These are phyloP conservation scores for Cenchrus purpureus DNA, from an alignment of 176 grass and related monocot species.

Conservation along the genomic window DNA sequence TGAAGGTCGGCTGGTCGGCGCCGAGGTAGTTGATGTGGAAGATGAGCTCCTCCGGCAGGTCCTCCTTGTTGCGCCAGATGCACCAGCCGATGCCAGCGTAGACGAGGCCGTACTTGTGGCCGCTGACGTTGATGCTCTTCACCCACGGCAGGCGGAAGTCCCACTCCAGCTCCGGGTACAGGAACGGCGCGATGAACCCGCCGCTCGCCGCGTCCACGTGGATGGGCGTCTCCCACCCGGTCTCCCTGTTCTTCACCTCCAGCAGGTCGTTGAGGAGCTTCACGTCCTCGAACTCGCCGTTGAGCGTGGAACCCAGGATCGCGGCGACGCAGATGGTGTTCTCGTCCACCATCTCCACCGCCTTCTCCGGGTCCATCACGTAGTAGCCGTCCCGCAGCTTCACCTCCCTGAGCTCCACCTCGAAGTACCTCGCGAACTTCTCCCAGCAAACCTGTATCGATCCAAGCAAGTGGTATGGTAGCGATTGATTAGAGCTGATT, in stretches of 20 bases:
- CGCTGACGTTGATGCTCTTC: constrained; percentile 99
- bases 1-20: constrained; percentile 95
- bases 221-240: constrained; percentile 86
- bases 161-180: constrained; percentile 96
- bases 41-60: constrained; percentile 93
- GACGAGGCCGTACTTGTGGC: constrained; percentile 98
- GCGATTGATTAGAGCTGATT: background rate
- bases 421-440: constrained; percentile 95
- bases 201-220: constrained; percentile 97
- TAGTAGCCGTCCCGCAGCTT: constrained; percentile 93
- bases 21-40: constrained; percentile 99
- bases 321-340: constrained; percentile 97
- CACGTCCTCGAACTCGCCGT: constrained; percentile 99
- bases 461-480: background rate
- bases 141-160: constrained; percentile 86
- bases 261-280: constrained; percentile 89
- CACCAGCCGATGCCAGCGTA: constrained; percentile 96
- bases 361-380: constrained; percentile 95
- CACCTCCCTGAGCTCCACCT: constrained; percentile 96
- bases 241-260: constrained; percentile 63
- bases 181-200: constrained; percentile 98
- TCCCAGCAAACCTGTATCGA: constrained; percentile 87
- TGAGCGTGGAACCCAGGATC: constrained; percentile 96
- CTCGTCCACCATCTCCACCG: constrained; percentile 90
- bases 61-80: constrained; percentile 89